Evolutionary conservation across 192 early-diverging fungal genomes (phyloP).

Genomic region (Coemansia sp.): DNA sequence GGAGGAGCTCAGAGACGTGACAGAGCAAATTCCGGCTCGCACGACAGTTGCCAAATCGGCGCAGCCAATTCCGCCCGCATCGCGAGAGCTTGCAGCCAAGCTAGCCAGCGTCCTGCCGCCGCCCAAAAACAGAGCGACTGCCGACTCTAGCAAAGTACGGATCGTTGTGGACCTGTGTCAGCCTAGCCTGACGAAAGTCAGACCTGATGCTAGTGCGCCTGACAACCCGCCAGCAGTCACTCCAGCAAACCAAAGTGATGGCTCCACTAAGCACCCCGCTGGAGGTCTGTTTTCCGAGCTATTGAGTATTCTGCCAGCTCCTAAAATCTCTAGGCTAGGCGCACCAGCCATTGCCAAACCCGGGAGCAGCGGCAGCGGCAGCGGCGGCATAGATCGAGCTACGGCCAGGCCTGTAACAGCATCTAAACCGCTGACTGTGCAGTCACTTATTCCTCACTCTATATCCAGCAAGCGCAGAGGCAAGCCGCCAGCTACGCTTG

Average conservation of each 20-base stretch:
- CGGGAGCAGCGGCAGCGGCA: not conserved
- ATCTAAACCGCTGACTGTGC: not conserved
- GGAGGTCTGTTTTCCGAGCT: conserved; percentile 42
- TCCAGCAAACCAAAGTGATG: not conserved
- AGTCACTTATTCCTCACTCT: conserved; percentile 40
- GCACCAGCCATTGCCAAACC: not conserved
- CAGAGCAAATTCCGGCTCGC: not conserved
- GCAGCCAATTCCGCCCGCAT: not conserved
- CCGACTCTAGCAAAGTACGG: conserved; percentile 7
- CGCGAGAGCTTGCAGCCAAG: conserved; percentile 13
- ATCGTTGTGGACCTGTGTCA: conserved; percentile 38
- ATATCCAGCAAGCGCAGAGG: conserved; percentile 30
- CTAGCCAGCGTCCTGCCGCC: conserved; percentile 41
- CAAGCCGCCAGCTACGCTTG: not conserved
- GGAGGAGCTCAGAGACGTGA: conserved; percentile 6
- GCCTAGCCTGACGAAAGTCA: not conserved
- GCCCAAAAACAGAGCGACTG: conserved; percentile 10
- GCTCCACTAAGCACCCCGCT: not conserved
- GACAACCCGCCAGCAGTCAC: not conserved
- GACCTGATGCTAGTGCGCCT: not conserved
- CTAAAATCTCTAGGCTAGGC: conserved; percentile 26
- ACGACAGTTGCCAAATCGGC: not conserved
- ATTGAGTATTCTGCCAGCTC: conserved; percentile 43
- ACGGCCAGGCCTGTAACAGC: not conserved
- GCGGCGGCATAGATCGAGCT: not conserved